Evolutionary conservation across 306 rosid species (phyloP).

Genomic region (Ormosia semicastrata): DNA sequence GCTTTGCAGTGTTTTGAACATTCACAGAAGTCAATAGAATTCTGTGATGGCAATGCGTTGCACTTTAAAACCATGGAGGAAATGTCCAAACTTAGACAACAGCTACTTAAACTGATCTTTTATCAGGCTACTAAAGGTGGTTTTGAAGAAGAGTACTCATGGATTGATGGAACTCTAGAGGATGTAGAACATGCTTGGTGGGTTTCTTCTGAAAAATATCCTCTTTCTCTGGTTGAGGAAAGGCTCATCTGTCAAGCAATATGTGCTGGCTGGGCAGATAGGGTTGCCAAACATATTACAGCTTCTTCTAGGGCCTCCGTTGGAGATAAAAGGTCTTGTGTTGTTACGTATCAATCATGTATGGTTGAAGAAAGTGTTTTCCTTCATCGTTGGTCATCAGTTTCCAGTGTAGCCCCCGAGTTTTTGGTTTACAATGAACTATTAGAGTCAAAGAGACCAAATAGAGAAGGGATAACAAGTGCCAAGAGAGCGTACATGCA

Average conservation of each 20-base stretch:
- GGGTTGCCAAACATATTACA: constrained; percentile 79
- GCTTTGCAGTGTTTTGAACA: constrained; percentile 81
- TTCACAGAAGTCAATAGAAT: constrained; percentile 46
- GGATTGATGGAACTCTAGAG: constrained; percentile 64
- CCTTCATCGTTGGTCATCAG: constrained; percentile 74
- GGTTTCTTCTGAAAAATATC: constrained; percentile 52
- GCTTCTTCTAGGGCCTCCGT: constrained; percentile 43
- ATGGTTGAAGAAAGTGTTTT: constrained; percentile 65
- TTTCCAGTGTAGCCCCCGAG: constrained; percentile 67
- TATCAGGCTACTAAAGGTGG: constrained; percentile 43
- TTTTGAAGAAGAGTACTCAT: constrained; percentile 55
- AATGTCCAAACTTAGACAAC: constrained; percentile 86
- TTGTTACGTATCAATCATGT: constrained; percentile 67
- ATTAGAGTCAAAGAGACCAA: constrained; percentile 63
- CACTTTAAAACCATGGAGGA: constrained; percentile 93
- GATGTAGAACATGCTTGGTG: constrained; percentile 70
- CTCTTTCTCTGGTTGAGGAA: constrained; percentile 71
- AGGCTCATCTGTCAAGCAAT: constrained; percentile 77
- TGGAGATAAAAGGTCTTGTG: constrained; percentile 44
- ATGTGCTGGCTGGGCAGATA: constrained; percentile 99
- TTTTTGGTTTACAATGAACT: constrained; percentile 89
- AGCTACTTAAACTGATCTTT: constrained; percentile 70
- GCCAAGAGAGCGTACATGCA: constrained; percentile 74
- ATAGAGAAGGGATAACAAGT: constrained; percentile 71
- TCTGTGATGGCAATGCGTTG: constrained; percentile 67